These are phyloP conservation scores for Venturia oleaginea DNA, from an alignment of 2,329 filamentous ascomycete genomes.

Conservation along the genomic window DNA sequence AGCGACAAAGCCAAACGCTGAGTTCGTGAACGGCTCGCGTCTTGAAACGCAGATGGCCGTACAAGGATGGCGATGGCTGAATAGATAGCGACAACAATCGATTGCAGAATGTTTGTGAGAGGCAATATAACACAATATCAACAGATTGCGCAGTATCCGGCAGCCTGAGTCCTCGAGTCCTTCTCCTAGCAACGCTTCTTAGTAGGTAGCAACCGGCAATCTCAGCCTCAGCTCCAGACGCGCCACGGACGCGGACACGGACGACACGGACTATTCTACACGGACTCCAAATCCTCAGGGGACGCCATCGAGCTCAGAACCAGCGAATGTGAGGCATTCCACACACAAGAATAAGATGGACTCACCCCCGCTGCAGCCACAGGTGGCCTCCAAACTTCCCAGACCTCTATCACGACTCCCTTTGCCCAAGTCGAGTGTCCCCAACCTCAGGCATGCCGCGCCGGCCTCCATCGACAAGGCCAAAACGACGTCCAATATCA, in stretches of 20 bases:
- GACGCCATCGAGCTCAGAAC: background rate
- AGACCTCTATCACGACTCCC: slow-evolving; percentile 11
- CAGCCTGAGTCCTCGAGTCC: background rate
- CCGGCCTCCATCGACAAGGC: background rate
- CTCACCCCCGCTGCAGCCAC: background rate
- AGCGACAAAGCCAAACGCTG: background rate
- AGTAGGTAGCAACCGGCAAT: background rate
- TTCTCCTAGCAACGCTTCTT: background rate
- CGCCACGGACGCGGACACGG: background rate
- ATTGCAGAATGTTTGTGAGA: background rate
- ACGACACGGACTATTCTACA: too few species aligned
- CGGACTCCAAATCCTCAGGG: background rate
- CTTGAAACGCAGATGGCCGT: background rate
- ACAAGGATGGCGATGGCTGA: background rate
- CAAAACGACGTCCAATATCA: background rate
- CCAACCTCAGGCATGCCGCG: slow-evolving; percentile 9
- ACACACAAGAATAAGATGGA: background rate
- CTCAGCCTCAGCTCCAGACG: background rate
- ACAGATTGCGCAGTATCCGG: background rate
- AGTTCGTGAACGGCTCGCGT: background rate
- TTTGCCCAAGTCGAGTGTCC: slow-evolving; percentile 13
- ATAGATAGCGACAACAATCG: background rate
- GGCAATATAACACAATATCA: background rate
- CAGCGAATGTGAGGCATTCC: background rate
- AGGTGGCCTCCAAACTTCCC: slow-evolving; percentile 3